Evolutionary conservation across 257 asterid species (phyloP), one percentile per base, ranked within the genome.

Genomic region (Scutellaria galericulata): DNA sequence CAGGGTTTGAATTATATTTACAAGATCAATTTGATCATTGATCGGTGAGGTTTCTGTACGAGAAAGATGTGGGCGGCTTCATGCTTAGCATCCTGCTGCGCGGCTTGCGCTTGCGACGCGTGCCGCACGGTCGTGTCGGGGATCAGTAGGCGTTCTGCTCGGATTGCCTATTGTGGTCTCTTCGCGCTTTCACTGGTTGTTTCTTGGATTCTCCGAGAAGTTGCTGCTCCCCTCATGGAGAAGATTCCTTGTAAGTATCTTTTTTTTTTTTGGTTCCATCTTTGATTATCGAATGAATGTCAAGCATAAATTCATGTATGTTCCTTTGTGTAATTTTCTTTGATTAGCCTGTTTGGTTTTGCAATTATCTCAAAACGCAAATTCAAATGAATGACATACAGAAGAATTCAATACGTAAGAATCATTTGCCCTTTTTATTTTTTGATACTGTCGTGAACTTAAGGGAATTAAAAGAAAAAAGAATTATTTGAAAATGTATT

Each of bases 1-100:
- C 9, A 59, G 72, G 68, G 61, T 35, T 61, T 50, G 64, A 47
- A 47, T 77, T 56, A 53, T 53, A 48, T 31, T 53, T 48, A 58
- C 20, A 31, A 42, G 18, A 46, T 53, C 51, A 68, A 56, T 78
- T 82, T 78, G 79, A 75, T 79, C 78, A 39, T 64, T 46, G 70
- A 42, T 67, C 56, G 69, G 45, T 64, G 72, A 71, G 24, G 58
- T 59, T 24, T 39, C 22, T 46, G 52, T 22, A 56, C 76, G 81
- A 74, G 75, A 84, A 86, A 77, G 76, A 90, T 90, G 97, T 90
- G 96, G 96, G 97, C 97, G 52, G 96, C 97, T 70, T 78, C 97
- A 13, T 90, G 97, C 80, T 87, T 90, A 39, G 95, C 97, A 44
- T 87, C 93, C 58, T 88, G 97, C 79, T 88, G 96, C 68, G 96